phyloP scores from a whole-genome alignment of 768 basidiomycete genomes.

The Panus rudis region DNA sequence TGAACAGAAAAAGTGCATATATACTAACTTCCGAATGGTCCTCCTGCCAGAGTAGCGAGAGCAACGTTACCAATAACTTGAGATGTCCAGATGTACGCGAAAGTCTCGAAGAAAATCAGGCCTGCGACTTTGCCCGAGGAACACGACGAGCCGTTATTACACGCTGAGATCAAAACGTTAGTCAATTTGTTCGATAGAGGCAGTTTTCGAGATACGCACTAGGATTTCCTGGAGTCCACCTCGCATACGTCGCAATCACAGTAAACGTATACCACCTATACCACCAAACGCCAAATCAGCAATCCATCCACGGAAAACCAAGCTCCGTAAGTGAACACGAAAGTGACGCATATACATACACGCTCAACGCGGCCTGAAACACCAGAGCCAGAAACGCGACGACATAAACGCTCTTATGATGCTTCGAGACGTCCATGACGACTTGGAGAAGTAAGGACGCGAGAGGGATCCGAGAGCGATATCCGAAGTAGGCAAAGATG shows the following conservation, averaged over 20 bases:
- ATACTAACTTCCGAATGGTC: slow-evolving; percentile 53
- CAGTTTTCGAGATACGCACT: slow-evolving; percentile 31
- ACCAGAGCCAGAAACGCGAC: slow-evolving; percentile 68
- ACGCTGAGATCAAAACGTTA: slow-evolving; percentile 31
- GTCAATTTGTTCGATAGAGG: not conserved
- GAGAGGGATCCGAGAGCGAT: slow-evolving; percentile 66
- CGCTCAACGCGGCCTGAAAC: slow-evolving; percentile 61
- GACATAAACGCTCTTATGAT: slow-evolving; percentile 74
- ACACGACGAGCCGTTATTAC: slow-evolving; percentile 44
- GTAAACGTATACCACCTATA: slow-evolving; percentile 73
- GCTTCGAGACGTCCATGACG: slow-evolving; percentile 79
- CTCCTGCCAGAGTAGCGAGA: slow-evolving; percentile 74
- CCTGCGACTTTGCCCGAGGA: slow-evolving; percentile 74
- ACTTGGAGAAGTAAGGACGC: slow-evolving; percentile 75
- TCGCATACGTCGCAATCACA: slow-evolving; percentile 66
- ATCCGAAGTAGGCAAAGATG: slow-evolving; percentile 67
- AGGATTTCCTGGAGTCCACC: slow-evolving; percentile 73
- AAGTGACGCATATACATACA: slow-evolving; percentile 38
- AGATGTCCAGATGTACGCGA: slow-evolving; percentile 83
- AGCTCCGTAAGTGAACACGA: not conserved
- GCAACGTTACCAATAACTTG: slow-evolving; percentile 77
- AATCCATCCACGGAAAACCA: not conserved
- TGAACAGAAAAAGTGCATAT: not conserved
- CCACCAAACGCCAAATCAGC: slow-evolving; percentile 6
- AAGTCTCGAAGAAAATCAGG: slow-evolving; percentile 68